Conservation (phyloP, 2,329 filamentous ascomycete species). For the Fusarium sp. region DNA sequence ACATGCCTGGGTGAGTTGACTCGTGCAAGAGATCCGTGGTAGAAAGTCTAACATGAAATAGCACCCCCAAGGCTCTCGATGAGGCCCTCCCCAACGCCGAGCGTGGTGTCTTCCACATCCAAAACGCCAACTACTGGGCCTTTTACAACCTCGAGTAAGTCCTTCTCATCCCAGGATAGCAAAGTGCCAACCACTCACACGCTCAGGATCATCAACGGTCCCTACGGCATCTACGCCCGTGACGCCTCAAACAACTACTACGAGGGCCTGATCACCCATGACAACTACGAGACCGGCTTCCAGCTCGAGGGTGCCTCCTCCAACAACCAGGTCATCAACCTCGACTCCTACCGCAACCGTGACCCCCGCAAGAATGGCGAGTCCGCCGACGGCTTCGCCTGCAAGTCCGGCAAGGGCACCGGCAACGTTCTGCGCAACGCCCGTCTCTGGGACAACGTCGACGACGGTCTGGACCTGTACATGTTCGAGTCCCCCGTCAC, state of each 20-base stretch:
- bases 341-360: conserved; percentile 56
- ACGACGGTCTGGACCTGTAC: conserved; percentile 52
- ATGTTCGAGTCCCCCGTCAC: conserved; percentile 54
- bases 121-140: conserved; percentile 55
- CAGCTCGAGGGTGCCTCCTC: conserved; percentile 47
- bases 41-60: conserved; percentile 35
- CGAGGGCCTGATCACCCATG: conserved; percentile 49
- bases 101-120: conserved; percentile 58
- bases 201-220: conserved; percentile 47
- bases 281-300: conserved; percentile 53
- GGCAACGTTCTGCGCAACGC: conserved; percentile 57
- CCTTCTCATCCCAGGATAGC: rapidly evolving
- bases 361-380: conserved; percentile 62
- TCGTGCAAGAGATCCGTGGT: rapidly evolving
- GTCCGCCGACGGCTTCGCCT: conserved; percentile 59
- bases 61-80: conserved; percentile 54
- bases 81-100: conserved; percentile 52
- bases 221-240: conserved; percentile 50
- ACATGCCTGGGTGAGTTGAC: conserved; percentile 29
- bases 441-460: conserved; percentile 60
- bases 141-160: conserved; percentile 51
- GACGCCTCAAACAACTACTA: conserved; percentile 52
- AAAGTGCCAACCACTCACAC: background rate
- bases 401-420: conserved; percentile 56
- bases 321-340: conserved; percentile 54